phyloP scores from a whole-genome alignment of 176 grass and related monocot species.

The Aegilops bicornis region DNA sequence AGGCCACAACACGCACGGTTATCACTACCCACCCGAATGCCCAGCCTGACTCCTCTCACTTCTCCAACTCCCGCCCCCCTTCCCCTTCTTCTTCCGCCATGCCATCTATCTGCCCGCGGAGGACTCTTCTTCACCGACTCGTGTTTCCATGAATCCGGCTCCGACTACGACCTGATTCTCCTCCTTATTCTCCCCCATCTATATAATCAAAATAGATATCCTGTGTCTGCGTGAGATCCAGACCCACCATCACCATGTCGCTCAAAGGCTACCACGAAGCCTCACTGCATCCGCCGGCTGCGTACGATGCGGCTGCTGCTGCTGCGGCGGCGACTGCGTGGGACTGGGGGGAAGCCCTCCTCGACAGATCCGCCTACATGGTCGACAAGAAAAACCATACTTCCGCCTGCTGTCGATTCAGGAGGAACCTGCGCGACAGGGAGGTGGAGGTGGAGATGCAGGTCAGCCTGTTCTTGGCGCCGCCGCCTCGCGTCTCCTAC shows the following conservation, averaged over 20 bases:
- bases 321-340: neutral
- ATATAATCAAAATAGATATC: too few species aligned
- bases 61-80: too few species aligned
- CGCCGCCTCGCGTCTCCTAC: neutral
- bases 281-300: neutral
- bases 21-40: too few species aligned
- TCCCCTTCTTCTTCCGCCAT: too few species aligned
- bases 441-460: neutral
- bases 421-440: neutral
- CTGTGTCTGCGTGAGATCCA: too few species aligned
- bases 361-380: neutral
- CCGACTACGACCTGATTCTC: too few species aligned
- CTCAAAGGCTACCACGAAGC: neutral
- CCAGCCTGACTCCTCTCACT: too few species aligned
- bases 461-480: neutral
- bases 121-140: too few species aligned
- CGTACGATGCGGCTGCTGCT: neutral
- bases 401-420: neutral
- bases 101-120: too few species aligned
- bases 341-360: neutral
- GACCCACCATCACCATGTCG: neutral
- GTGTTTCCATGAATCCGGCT: too few species aligned
- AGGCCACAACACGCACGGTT: too few species aligned
- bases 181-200: too few species aligned
- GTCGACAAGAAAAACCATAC: neutral